These are phyloP conservation scores for Solanum lycopersicoides DNA, from an alignment of 257 asterid species.

Conservation along the genomic window DNA sequence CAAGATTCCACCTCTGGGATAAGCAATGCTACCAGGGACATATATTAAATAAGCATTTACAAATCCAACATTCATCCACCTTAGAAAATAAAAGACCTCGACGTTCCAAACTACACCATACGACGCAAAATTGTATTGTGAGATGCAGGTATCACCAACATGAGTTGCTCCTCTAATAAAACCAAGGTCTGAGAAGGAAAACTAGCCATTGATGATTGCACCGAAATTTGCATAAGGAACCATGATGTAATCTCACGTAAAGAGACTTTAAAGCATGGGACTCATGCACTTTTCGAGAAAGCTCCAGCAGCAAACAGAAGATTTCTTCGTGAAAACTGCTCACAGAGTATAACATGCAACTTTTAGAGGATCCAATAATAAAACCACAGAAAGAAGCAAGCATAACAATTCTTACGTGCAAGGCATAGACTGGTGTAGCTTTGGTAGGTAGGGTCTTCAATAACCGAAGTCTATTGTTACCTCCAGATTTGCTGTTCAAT, in stretches of 20 bases:
- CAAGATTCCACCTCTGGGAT: neutral
- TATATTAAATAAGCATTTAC: neutral
- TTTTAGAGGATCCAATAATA: neutral
- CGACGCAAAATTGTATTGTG: neutral
- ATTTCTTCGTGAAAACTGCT: constrained; percentile 54
- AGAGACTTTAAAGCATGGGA: neutral
- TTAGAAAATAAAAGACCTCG: neutral
- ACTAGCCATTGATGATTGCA: neutral
- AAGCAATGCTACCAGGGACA: neutral
- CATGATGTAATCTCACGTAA: neutral
- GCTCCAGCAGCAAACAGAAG: constrained; percentile 59
- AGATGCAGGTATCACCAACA: neutral
- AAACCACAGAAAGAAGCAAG: neutral
- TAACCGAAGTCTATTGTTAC: constrained; percentile 56
- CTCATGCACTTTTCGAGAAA: constrained; percentile 27
- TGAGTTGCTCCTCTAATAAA: neutral
- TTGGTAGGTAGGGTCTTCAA: constrained; percentile 67
- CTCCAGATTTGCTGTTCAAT: constrained; percentile 51
- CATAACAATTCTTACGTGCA: constrained; percentile 25
- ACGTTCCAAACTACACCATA: neutral
- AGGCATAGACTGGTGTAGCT: constrained; percentile 45
- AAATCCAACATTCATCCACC: neutral
- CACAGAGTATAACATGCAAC: neutral
- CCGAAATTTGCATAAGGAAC: neutral
- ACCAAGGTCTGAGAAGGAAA: neutral